These are phyloP conservation scores for Chloris gayana DNA, from an alignment of 176 grass and related monocot species.

Conservation along the genomic window DNA sequence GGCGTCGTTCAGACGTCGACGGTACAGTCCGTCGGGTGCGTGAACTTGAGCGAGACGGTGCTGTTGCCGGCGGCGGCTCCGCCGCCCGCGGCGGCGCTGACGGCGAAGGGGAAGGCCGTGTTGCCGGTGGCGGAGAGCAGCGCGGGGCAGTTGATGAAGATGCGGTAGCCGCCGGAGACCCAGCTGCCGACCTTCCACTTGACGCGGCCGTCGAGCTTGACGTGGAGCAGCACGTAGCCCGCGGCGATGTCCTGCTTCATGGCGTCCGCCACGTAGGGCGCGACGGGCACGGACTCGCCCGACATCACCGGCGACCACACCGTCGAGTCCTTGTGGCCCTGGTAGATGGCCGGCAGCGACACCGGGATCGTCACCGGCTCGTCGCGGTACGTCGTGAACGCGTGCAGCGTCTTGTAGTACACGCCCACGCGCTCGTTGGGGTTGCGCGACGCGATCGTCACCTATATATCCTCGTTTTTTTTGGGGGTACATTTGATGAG, in stretches of 20 bases:
- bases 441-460: conserved; percentile 79
- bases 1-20: conserved; percentile 74
- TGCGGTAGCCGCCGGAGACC: conserved; percentile 69
- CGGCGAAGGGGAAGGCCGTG: conserved; percentile 37
- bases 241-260: conserved; percentile 67
- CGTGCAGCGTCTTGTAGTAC: conserved; percentile 73
- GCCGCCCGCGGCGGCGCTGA: conserved; percentile 28
- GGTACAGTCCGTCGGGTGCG: conserved; percentile 56
- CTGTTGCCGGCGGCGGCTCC: background rate
- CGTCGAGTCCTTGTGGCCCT: conserved; percentile 70
- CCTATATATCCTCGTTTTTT: conserved; percentile 26
- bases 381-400: conserved; percentile 61
- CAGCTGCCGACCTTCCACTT: conserved; percentile 89
- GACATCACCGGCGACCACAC: conserved; percentile 82
- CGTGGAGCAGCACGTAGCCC: conserved; percentile 67
- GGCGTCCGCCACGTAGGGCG: conserved; percentile 53
- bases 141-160: conserved; percentile 87
- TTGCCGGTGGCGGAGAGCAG: conserved; percentile 45
- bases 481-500: too few relatives aligned
- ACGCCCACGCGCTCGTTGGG: conserved; percentile 80
- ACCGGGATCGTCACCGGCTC: conserved; percentile 63
- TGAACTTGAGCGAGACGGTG: conserved; percentile 59
- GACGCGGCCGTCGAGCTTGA: conserved; percentile 61
- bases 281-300: conserved; percentile 49
- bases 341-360: conserved; percentile 60